Evolutionary conservation across 2,329 filamentous ascomycete species (phyloP), one percentile per base, ranked within the genome.

Genomic region (Colletotrichum lentis): DNA sequence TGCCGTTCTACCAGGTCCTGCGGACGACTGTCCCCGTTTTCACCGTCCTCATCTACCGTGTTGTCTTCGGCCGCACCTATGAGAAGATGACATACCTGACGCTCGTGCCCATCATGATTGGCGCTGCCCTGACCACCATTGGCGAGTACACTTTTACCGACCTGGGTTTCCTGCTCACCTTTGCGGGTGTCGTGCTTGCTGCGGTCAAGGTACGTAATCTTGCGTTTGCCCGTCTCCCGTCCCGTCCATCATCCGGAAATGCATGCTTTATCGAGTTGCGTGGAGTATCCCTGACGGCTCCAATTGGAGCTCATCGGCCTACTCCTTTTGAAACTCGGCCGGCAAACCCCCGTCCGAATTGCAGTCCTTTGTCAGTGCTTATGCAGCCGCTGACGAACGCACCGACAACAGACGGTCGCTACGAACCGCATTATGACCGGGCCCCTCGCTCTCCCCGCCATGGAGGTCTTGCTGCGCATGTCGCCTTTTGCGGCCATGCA

Each of bases 1-100:
- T 90, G n/a, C 85, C 88, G 2, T 90, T 90, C 76, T 88, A 89
- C 76, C 87, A 90, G 75, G 86, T 88, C 66, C 84, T 89, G 76
- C 84, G 87, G 70, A 88, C 87, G 69, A 85, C 86, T 22, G 86
- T 83, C 68, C 87, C 88, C 35, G 82, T 89, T 72, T 87, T 89
- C 74, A 88, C 87, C 60, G 85, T 89, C 64, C 75, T 87, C 70
- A 87, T 90, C 74, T 88, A 87, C 79, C 84, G 85, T 59, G 73
- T 86, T 58, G 82, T 82, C 74, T 88, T 86, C 75, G 76, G 79
- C 68, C 84, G 86, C 62, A 83, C 80, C 20, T 90, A 89, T 76
- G 81, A 84, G 67, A 80, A 73, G 39, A 79, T 82, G 71, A 89
- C 87, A 16, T 89, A 89, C 74, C 75, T 88, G 31, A 86, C 87